Evolutionary conservation across 306 rosid species (phyloP), one percentile per base, ranked within the genome.

Genomic region (Ceratonia siliqua): DNA sequence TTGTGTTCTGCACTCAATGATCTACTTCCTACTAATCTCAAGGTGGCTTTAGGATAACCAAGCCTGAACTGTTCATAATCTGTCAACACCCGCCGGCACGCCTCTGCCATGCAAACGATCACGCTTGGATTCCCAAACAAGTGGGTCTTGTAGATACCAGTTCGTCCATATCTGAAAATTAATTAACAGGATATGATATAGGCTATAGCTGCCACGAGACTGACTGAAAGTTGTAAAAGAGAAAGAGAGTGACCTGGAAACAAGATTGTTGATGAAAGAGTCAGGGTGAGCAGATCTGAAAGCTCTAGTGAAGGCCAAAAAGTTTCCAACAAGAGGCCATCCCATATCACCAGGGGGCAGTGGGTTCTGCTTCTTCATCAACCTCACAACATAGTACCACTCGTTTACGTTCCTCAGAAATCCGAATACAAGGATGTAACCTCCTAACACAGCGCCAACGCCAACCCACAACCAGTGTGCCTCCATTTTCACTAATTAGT

Each of bases 321-420:
- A 20, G 1, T 36, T 74, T 24, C 80, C 84, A 35, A 80, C 8
- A 36, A 80, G 8, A 0, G 80, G 84, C 84, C 84, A 80, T 30
- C 84, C 84, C 84, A 80, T 68, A 42, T 80, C 66, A 13, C 80
- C 84, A 1, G 80, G 79, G 6, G 83, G 79, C 17, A 79, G 75
- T 24, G 54, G 53, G 39, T 21, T 36, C n/a, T 43, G 30, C n/a
- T 9, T 33, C 6, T 38, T n/a, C 9, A 70, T 49, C 13, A 65
- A 38, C 9, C 45, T 38, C 2, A 9, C 32, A 13, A 70, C 58
- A 11, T 75, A 71, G 2, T 48, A 30, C 81, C 81, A 76, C 20
- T 64, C 33, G 12, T 76, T 76, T 18, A 81, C 7, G 14, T 27
- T 81, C 55, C 30, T 71, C 5, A 76, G 57, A 50, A 81, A 30